These are phyloP conservation scores for Fonsecaea pedrosoi DNA, from an alignment of 2,329 filamentous ascomycete genomes.

Conservation along the genomic window DNA sequence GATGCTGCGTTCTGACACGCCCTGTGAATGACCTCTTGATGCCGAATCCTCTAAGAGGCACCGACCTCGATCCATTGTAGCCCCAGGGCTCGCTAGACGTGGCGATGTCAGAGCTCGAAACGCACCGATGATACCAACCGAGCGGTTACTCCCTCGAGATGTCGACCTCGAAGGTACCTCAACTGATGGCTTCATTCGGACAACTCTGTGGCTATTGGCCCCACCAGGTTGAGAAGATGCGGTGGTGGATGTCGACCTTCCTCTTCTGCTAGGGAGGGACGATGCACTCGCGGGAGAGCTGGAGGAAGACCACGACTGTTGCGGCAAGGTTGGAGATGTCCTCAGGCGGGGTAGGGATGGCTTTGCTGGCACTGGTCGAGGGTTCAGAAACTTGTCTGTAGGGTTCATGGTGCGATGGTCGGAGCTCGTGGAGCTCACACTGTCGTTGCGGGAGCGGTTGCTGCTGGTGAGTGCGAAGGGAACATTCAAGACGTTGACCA, in stretches of 20 bases:
- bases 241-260: conserved; percentile 38
- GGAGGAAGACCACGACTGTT: conserved; percentile 32
- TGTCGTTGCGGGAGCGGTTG: conserved; percentile 66
- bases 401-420: conserved; percentile 79
- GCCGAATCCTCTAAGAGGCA: conserved; percentile 4
- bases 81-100: conserved; percentile 29
- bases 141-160: conserved; percentile 44
- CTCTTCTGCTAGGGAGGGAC: conserved; percentile 22
- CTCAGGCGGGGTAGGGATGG: conserved; percentile 55
- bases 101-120: conserved; percentile 45
- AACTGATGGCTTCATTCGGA: conserved; percentile 41
- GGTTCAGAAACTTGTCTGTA: conserved; percentile 74
- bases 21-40: conserved; percentile 1
- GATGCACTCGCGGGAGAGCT: conserved; percentile 39
- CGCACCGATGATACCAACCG: conserved; percentile 48
- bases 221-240: conserved; percentile 29
- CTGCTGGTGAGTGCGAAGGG: conserved; percentile 67
- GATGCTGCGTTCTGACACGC: conserved; percentile 19
- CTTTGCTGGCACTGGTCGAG: conserved; percentile 62
- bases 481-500: conserved; percentile 82
- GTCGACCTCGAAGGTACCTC: conserved; percentile 43
- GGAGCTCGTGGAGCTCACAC: conserved; percentile 64
- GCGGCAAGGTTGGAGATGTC: conserved; percentile 48
- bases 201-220: conserved; percentile 36
- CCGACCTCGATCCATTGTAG: conserved; percentile 21